These are phyloP conservation scores for Fusarium incarnatum DNA, from an alignment of 2,329 filamentous ascomycete species.

Conservation along the genomic window DNA sequence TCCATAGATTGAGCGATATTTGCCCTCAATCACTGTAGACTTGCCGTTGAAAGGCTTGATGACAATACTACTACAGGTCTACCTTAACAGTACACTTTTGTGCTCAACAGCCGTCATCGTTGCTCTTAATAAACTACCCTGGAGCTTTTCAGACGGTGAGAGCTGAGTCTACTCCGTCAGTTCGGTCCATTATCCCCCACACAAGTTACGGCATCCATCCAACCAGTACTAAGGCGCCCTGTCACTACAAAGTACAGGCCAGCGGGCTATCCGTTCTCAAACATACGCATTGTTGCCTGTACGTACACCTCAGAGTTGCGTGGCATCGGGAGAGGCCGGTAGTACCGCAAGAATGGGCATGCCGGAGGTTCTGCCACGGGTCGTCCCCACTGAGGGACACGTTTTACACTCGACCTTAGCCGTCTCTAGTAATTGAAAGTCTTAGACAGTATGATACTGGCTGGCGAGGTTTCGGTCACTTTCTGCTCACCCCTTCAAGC, in stretches of 20 bases:
- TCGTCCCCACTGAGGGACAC: background rate
- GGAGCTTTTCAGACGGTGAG: rapidly evolving
- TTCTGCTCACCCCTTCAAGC: background rate
- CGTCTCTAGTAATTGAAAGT: background rate
- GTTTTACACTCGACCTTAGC: background rate
- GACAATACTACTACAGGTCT: no score
- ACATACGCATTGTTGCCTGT: background rate
- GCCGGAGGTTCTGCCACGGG: background rate
- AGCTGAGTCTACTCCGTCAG: background rate
- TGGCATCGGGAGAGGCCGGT: background rate
- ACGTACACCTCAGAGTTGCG: background rate
- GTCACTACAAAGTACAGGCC: background rate
- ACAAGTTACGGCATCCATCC: background rate
- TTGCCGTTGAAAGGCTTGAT: no score
- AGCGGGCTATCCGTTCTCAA: background rate
- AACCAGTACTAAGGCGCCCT: background rate
- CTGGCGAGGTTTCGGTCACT: background rate
- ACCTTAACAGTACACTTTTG: no score
- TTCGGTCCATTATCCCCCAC: background rate
- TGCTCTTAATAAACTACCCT: background rate
- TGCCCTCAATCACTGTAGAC: no score
- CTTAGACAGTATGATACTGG: background rate
- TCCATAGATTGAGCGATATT: no score
- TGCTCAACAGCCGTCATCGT: no score
- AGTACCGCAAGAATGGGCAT: rapidly evolving